Percentiles rank a stretch among this genome's conserved stretches.
Conservation (phyloP, 2,329 filamentous ascomycete species). For the Nigrospora sphaerica region DNA sequence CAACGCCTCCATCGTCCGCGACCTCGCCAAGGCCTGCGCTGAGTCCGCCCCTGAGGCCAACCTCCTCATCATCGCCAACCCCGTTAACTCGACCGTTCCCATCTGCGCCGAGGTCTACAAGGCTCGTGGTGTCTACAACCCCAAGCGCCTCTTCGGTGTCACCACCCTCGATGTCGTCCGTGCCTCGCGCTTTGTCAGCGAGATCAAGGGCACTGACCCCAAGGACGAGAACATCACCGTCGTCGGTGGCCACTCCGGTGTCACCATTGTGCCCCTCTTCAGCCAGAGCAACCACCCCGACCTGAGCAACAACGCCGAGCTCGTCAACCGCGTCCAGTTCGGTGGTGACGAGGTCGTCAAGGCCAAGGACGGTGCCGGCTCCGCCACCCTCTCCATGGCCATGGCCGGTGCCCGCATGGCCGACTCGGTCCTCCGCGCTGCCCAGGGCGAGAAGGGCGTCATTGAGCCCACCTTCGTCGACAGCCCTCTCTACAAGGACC, state of each 20-base stretch:
- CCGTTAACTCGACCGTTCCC: slow-evolving; percentile 98
- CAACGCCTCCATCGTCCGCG: slow-evolving; percentile 98
- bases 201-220: slow-evolving; percentile 87
- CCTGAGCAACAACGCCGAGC: slow-evolving; percentile 69
- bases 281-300: slow-evolving; percentile 85
- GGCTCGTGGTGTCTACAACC: slow-evolving; percentile 92
- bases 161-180: slow-evolving; percentile 99
- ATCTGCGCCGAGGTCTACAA: slow-evolving; percentile 98
- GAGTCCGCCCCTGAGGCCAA: slow-evolving; percentile 86
- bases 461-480: slow-evolving; percentile 96
- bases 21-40: slow-evolving; percentile 91
- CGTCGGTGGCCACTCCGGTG: slow-evolving; percentile 92
- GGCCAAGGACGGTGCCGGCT: slow-evolving; percentile 97
- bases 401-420: slow-evolving; percentile 83
- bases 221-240: slow-evolving; percentile 92
- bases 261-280: slow-evolving; percentile 97
- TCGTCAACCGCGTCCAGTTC: slow-evolving; percentile 95
- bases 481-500: slow-evolving; percentile 96
- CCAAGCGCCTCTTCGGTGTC: slow-evolving; percentile 97
- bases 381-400: slow-evolving; percentile 97
- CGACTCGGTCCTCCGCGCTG: slow-evolving; percentile 87
- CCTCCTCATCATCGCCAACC: slow-evolving; percentile 97
- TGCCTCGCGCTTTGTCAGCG: slow-evolving; percentile 93
- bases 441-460: slow-evolving; percentile 89
- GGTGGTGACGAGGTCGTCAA: slow-evolving; percentile 98